A percentile compares a stretch with the other conserved stretches of the same genome.
These are phyloP conservation scores for Prunus fruticosa DNA, from an alignment of 306 rosid species.

Conservation along the genomic window DNA sequence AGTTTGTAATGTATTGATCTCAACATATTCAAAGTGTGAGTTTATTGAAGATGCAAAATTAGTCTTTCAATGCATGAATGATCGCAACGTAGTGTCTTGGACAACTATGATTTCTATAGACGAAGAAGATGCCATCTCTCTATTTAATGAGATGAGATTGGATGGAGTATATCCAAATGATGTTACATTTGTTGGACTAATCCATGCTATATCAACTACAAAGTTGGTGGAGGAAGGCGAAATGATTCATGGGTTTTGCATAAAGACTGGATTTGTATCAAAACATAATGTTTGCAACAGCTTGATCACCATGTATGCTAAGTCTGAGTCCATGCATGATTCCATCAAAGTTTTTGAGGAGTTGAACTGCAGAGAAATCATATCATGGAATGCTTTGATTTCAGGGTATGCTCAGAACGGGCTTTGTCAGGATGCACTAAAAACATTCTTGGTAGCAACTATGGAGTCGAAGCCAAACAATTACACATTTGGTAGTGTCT, in stretches of 20 bases:
- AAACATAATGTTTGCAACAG: conserved; percentile 63
- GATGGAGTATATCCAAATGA: conserved; percentile 71
- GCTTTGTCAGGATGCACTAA: conserved; percentile 54
- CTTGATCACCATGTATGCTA: conserved; percentile 86
- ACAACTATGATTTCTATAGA: conserved; percentile 71
- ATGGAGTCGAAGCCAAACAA: conserved; percentile 65
- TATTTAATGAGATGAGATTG: conserved; percentile 63
- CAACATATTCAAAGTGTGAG: conserved; percentile 66
- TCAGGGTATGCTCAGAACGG: conserved; percentile 83
- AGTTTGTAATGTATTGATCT: conserved; percentile 74
- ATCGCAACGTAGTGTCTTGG: conserved; percentile 81
- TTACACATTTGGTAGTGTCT: conserved; percentile 81
- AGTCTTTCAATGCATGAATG: conserved; percentile 47
- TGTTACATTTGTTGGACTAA: conserved; percentile 70
- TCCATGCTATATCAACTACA: conserved; percentile 54
- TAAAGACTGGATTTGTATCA: conserved; percentile 48
- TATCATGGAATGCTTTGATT: conserved; percentile 84
- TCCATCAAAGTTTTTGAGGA: conserved; percentile 72
- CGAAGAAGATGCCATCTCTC: conserved; percentile 57
- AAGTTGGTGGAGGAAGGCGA: conserved; percentile 56
- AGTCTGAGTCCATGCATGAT: conserved; percentile 56
- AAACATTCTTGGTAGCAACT: conserved; percentile 49
- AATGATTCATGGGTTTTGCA: conserved; percentile 60
- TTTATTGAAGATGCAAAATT: conserved; percentile 49
- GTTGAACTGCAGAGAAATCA: conserved; percentile 50